phyloP scores from a whole-genome alignment of 768 basidiomycete genomes.

The Pleurotus citrinopileatus region DNA sequence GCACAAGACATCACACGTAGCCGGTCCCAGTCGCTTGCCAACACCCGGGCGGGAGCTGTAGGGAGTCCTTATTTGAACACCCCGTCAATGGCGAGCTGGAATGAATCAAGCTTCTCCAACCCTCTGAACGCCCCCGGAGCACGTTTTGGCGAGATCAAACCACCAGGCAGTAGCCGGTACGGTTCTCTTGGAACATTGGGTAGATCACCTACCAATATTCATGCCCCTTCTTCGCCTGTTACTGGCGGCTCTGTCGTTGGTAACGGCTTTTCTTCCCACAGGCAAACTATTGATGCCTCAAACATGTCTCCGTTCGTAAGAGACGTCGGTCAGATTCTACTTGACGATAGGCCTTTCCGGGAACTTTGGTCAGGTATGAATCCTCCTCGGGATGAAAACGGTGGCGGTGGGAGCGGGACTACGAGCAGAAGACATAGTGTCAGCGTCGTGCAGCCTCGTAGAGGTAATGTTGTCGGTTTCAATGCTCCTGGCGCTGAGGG shows the following conservation, averaged over 20 bases:
- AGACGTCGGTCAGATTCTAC: slow-evolving; percentile 74
- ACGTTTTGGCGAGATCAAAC: slow-evolving; percentile 62
- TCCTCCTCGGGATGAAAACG: slow-evolving; percentile 60
- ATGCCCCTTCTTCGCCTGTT: slow-evolving; percentile 41
- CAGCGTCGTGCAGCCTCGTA: slow-evolving; percentile 74
- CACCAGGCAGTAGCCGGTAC: slow-evolving; percentile 61
- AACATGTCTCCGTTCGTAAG: slow-evolving; percentile 87
- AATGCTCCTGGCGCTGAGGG: slow-evolving; percentile 50
- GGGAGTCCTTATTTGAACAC: slow-evolving; percentile 43
- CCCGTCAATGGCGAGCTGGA: slow-evolving; percentile 55
- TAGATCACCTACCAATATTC: slow-evolving; percentile 53
- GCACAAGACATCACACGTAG: slow-evolving; percentile 66
- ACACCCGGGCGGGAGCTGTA: slow-evolving; percentile 52
- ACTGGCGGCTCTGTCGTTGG: slow-evolving; percentile 36
- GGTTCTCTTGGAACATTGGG: slow-evolving; percentile 56
- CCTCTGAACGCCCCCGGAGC: slow-evolving; percentile 53
- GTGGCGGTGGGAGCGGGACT: slow-evolving; percentile 68
- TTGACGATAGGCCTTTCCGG: slow-evolving; percentile 67
- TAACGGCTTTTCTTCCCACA: slow-evolving; percentile 47
- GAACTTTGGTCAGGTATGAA: slow-evolving; percentile 77
- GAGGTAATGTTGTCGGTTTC: slow-evolving; percentile 67
- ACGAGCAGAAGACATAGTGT: slow-evolving; percentile 84
- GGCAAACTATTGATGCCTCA: slow-evolving; percentile 49
- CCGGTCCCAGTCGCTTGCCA: slow-evolving; percentile 74
- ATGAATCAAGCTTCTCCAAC: slow-evolving; percentile 50